Percentiles rank a stretch among this genome's conserved stretches.
These are phyloP conservation scores for Ustilago shanxiensis DNA, from an alignment of 1,284 basidiomycete genomes.

Conservation along the genomic window DNA sequence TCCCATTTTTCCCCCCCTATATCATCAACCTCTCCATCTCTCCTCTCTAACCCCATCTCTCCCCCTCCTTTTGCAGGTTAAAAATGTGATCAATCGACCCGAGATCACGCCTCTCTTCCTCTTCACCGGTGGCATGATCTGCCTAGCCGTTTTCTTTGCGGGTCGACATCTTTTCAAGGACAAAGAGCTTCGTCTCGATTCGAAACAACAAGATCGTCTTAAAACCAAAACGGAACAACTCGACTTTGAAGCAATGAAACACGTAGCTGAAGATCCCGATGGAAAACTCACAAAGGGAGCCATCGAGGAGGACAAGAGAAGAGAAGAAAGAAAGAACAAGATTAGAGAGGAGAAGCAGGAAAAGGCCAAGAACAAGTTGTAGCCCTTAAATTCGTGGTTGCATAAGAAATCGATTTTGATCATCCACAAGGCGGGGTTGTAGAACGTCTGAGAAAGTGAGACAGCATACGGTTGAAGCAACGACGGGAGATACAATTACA, in stretches of 20 bases:
- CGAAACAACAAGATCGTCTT: slow-evolving; percentile 26
- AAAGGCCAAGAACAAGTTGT: slow-evolving; percentile 35
- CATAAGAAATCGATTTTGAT: too few relatives aligned
- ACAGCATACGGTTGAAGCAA: neutral
- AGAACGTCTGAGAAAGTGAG: neutral
- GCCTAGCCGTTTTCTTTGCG: slow-evolving; percentile 45
- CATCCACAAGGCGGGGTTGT: too few relatives aligned
- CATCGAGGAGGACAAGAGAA: slow-evolving; percentile 27
- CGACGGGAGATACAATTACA: slow-evolving; percentile 4
- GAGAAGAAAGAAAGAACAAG: slow-evolving; percentile 17
- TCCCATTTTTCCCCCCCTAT: neutral
- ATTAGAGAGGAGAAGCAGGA: slow-evolving; percentile 36
- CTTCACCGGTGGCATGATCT: slow-evolving; percentile 49
- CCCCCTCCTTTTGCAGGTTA: slow-evolving; percentile 16
- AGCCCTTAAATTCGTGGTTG: neutral
- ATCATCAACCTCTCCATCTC: too few relatives aligned
- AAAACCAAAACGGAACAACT: slow-evolving; percentile 33
- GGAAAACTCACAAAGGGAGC: slow-evolving; percentile 45
- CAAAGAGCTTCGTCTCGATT: slow-evolving; percentile 40
- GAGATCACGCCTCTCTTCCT: slow-evolving; percentile 53
- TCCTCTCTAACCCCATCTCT: neutral
- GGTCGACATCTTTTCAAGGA: slow-evolving; percentile 38
- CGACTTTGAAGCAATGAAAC: slow-evolving; percentile 40
- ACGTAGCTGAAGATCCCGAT: slow-evolving; percentile 40
- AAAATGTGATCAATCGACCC: slow-evolving; percentile 37